phyloP scores from a whole-genome alignment of 257 asterid species.

The Solanum chilense region DNA sequence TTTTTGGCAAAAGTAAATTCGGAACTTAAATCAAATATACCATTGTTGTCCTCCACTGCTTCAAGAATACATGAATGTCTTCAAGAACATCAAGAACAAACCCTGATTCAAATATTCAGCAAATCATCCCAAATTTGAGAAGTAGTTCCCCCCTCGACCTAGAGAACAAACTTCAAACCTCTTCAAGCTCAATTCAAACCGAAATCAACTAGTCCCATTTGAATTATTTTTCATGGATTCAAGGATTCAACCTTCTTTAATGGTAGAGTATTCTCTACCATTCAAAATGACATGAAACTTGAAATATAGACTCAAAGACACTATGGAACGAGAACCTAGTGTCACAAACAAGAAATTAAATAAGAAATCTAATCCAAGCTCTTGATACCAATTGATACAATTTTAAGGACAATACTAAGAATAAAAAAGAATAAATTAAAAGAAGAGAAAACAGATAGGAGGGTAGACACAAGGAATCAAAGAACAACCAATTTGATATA shows the following conservation, averaged over 20 bases:
- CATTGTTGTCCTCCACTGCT: not conserved
- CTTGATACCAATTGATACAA: not conserved
- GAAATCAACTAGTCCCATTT: not conserved
- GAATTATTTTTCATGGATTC: no score
- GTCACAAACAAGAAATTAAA: not conserved
- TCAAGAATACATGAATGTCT: not conserved
- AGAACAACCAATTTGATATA: not conserved
- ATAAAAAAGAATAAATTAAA: not conserved
- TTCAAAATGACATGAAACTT: not conserved
- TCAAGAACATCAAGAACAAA: not conserved
- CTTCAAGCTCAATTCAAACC: not conserved
- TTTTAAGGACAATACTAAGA: not conserved
- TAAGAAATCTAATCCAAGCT: not conserved
- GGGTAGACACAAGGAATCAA: not conserved
- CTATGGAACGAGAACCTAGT: not conserved
- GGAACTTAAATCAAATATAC: not conserved
- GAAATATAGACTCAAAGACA: not conserved
- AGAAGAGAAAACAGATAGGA: not conserved
- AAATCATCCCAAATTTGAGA: not conserved
- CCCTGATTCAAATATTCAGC: not conserved
- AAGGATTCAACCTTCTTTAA: not conserved
- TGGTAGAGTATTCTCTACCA: not conserved
- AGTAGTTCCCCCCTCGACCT: not conserved
- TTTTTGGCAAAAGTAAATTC: not conserved
- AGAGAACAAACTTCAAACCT: not conserved